Conservation (phyloP, 345 rosid species). For the Hibiscus syriacus region DNA sequence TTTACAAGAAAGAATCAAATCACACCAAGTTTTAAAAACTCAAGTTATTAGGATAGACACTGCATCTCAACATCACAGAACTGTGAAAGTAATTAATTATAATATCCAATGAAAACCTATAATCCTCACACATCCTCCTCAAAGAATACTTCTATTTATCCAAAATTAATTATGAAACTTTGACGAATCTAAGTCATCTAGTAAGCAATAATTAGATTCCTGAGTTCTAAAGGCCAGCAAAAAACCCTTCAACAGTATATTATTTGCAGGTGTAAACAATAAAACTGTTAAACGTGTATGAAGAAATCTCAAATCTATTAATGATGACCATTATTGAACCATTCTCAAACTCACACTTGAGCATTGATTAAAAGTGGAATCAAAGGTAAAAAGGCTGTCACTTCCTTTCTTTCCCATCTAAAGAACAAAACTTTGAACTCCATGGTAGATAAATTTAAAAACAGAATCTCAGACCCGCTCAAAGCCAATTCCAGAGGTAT, state of each 20-base stretch:
- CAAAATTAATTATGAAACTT: background rate
- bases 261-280: background rate
- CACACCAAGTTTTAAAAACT: background rate
- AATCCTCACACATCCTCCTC: no score
- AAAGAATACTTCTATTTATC: no score
- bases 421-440: background rate
- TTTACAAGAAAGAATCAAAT: background rate
- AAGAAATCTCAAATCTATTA: background rate
- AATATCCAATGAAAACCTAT: no score
- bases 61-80: background rate
- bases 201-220: conserved; percentile 1
- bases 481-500: background rate
- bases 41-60: background rate
- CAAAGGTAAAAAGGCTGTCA: background rate
- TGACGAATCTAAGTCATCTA: background rate
- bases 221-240: background rate
- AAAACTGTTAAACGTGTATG: background rate
- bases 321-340: background rate
- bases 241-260: background rate
- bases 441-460: background rate
- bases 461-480: background rate
- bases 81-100: background rate
- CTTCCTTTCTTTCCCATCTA: background rate
- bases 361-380: background rate
- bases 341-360: background rate